Conservation (phyloP, 179 eudicot genomes). For the Corrigiola litoralis region DNA sequence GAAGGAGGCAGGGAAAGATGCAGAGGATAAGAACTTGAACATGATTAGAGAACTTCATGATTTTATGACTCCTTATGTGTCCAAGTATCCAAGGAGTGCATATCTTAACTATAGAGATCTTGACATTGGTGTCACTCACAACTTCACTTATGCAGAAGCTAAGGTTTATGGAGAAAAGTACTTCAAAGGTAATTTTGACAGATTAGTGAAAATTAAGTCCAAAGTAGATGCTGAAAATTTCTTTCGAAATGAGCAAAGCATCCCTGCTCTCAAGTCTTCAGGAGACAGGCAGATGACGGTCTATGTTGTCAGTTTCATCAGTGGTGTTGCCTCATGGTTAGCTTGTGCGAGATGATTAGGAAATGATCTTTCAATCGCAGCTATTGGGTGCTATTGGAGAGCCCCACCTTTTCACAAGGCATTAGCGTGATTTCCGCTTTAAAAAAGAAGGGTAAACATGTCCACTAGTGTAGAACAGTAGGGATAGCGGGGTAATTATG, state of each 20-base stretch:
- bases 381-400: too few species aligned
- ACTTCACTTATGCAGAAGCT: constrained; percentile 22
- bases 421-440: too few species aligned
- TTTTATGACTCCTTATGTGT: constrained; percentile 26
- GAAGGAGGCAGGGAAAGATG: constrained; percentile 13
- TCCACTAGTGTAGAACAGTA: too few species aligned
- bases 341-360: too few species aligned
- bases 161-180: constrained; percentile 19
- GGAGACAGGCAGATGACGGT: not conserved
- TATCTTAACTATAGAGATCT: constrained; percentile 24
- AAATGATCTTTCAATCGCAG: too few species aligned
- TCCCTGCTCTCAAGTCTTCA: constrained; percentile 14
- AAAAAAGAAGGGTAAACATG: too few species aligned
- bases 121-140: constrained; percentile 21
- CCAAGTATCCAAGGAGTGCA: constrained; percentile 20
- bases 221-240: constrained; percentile 22
- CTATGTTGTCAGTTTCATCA: not conserved
- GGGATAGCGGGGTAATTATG: too few species aligned
- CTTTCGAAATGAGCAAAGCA: constrained; percentile 25
- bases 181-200: constrained; percentile 16
- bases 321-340: too few species aligned
- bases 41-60: constrained; percentile 16
- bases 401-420: too few species aligned
- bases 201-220: constrained; percentile 18
- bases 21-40: not conserved